These are phyloP conservation scores for Lactarius hengduanensis DNA, from an alignment of 768 basidiomycete genomes.

Conservation along the genomic window DNA sequence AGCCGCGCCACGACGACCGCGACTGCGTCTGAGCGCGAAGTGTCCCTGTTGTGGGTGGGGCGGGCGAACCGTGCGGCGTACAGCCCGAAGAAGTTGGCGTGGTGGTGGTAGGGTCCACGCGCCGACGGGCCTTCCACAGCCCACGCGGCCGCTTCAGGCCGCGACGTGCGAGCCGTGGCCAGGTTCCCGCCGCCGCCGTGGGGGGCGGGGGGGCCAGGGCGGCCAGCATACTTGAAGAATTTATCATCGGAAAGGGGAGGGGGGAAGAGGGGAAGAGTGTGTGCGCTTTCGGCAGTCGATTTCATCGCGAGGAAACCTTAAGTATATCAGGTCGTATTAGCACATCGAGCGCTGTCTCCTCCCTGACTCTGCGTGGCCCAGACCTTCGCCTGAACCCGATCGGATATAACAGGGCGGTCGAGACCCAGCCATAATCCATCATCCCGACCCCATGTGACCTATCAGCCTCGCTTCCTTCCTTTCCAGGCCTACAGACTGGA, in stretches of 20 bases:
- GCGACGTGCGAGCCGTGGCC: constrained; percentile 22
- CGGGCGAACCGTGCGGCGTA: background rate
- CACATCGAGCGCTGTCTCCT: background rate
- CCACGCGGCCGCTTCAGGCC: constrained; percentile 24
- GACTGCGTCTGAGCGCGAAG: background rate
- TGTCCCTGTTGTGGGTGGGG: background rate
- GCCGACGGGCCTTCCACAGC: constrained; percentile 23
- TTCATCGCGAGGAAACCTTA: constrained; percentile 21
- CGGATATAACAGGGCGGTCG: constrained; percentile 21
- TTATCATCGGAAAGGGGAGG: constrained; percentile 9
- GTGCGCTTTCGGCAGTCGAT: constrained; percentile 11
- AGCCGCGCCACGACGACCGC: constrained; percentile 10
- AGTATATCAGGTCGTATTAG: constrained; percentile 20
- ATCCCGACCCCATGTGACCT: constrained; percentile 10
- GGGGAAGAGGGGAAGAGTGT: background rate
- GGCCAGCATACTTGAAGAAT: constrained; percentile 12
- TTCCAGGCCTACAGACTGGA: constrained; percentile 5
- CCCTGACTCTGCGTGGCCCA: constrained; percentile 13
- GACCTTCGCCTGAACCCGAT: constrained; percentile 20
- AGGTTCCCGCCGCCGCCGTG: background rate
- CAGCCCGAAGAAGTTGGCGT: background rate
- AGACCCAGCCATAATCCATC: constrained; percentile 3
- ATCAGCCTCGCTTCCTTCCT: background rate
- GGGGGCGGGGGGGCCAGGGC: constrained; percentile 11
- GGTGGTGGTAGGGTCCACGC: constrained; percentile 11